Base-by-base conservation (phyloP, 805 yeast genomes). In the Maudiozyma serrabonitensis region DNA sequence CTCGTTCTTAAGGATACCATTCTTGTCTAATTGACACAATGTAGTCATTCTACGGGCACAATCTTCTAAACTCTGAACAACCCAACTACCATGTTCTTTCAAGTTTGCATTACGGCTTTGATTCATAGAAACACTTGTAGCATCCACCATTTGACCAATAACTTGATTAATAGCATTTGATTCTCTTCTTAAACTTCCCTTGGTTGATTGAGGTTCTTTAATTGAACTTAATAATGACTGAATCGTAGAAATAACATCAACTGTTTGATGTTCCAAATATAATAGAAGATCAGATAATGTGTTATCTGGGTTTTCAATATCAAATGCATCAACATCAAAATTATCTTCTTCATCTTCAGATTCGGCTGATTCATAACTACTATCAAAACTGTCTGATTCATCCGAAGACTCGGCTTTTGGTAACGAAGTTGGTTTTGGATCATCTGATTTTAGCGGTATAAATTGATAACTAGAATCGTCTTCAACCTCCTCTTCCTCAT, bases 261-360 rank as follows among this genome's bases (percentile, higher is more conserved):
- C 90, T 0, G 97, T 90, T 69, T 90, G 96, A 66, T 88, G 95
- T 64, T 91, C 98, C 59, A 91, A 74, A 63, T 89, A 91, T 28
- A 82, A 73, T 58, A 90, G 77, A 51, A 91, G 79, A 59, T 88
- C 95, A 7, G 87, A 80, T 54, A 90, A 75, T 1, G 96, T 85
- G 63, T 87, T 87, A 60, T 90, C 97, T 1, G 95, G 95, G 59
- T 87, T 86, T 50, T 82, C 83, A 47, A 86, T 82, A 67, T 87
- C 88, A 66, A 86, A 87, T 34, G 81, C 77, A 50, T 83, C 85
- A 47, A 86, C 73, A 65, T 83, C 84, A 67, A 84, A 85, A 2
- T 79, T 54, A 15, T 50, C 50, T 19, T 53, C 56, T 1, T 55
- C 63, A 15, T 52, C 54, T 5, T 52, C 53, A 21, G 49, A 51